phyloP scores from a whole-genome alignment of 139 green algal genomes.

The Picochlorum sp. region DNA sequence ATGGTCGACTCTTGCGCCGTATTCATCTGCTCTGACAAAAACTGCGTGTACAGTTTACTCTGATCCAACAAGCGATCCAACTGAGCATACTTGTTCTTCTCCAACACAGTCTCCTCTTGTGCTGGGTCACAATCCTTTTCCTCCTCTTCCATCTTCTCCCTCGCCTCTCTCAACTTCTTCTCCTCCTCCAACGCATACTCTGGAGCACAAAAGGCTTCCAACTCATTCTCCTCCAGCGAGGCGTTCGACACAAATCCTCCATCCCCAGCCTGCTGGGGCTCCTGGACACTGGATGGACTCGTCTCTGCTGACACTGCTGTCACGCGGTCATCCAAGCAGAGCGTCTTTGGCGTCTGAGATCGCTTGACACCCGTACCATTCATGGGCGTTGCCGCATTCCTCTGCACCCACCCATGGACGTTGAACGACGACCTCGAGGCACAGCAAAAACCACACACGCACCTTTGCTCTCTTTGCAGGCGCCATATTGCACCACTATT shows the following conservation, averaged over 20 bases:
- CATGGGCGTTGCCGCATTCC: no score
- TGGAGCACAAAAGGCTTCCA: slow-evolving; percentile 36
- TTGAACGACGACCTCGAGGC: no score
- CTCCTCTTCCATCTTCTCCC: slow-evolving; percentile 34
- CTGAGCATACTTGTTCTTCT: slow-evolving; percentile 41
- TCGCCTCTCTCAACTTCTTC: slow-evolving; percentile 39
- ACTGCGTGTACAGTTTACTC: slow-evolving; percentile 75
- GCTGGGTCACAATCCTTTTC: not conserved
- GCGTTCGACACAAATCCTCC: slow-evolving; percentile 25
- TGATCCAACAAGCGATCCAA: slow-evolving; percentile 68
- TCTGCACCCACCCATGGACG: no score
- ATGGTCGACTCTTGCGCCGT: slow-evolving; percentile 32
- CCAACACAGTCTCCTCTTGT: slow-evolving; percentile 23
- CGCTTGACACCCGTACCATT: no score
- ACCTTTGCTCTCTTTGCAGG: no score
- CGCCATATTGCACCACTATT: no score
- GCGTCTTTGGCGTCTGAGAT: no score
- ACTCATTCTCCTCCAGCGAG: slow-evolving; percentile 34
- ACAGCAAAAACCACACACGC: no score
- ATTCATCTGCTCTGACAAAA: slow-evolving; percentile 79
- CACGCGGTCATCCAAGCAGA: not conserved
- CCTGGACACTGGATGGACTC: not conserved
- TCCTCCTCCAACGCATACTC: slow-evolving; percentile 52
- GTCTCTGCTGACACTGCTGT: not conserved
- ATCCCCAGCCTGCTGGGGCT: not conserved